phyloP scores from a whole-genome alignment of 208 protist species.

The Crithidia brevicula region DNA sequence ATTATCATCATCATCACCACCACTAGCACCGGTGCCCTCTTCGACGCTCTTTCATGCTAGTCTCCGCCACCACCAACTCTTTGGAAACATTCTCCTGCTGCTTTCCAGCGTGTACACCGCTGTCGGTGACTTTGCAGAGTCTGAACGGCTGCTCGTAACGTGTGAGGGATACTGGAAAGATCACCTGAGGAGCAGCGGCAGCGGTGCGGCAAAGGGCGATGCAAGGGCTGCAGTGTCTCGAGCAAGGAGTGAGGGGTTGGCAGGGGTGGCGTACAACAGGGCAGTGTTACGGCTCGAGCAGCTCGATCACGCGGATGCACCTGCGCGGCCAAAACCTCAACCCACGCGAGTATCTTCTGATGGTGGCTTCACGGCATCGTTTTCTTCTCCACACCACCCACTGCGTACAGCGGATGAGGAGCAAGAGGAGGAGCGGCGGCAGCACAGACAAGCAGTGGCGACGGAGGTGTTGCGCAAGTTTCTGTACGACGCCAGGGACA shows the following conservation, averaged over 20 bases:
- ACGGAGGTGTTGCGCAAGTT: constrained; percentile 15
- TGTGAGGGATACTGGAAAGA: constrained; percentile 63
- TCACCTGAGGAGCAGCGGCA: constrained; percentile 20
- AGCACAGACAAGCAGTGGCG: not conserved
- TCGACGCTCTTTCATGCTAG: too few species aligned
- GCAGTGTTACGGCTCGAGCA: constrained; percentile 55
- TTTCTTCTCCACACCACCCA: too few species aligned
- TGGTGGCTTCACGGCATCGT: too few species aligned
- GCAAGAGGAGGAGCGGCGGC: not conserved
- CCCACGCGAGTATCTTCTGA: too few species aligned
- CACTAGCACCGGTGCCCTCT: not conserved
- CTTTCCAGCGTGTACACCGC: constrained; percentile 55
- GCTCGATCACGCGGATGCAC: not conserved
- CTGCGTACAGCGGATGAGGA: too few species aligned
- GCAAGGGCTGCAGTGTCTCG: not conserved
- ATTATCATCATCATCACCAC: not conserved
- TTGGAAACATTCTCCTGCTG: constrained; percentile 54
- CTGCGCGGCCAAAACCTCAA: not conserved
- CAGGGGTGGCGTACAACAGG: constrained; percentile 50
- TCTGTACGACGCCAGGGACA: constrained; percentile 37
- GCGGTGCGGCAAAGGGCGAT: not conserved
- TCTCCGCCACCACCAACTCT: constrained; percentile 31
- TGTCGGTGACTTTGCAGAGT: constrained; percentile 43
- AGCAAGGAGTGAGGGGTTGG: constrained; percentile 30
- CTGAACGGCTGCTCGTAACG: constrained; percentile 62